A percentile compares a stretch with the other conserved stretches of the same genome.
Evolutionary conservation across 2,329 filamentous ascomycete genomes (phyloP).

Genomic region (Rhytidhysteron rufulum): DNA sequence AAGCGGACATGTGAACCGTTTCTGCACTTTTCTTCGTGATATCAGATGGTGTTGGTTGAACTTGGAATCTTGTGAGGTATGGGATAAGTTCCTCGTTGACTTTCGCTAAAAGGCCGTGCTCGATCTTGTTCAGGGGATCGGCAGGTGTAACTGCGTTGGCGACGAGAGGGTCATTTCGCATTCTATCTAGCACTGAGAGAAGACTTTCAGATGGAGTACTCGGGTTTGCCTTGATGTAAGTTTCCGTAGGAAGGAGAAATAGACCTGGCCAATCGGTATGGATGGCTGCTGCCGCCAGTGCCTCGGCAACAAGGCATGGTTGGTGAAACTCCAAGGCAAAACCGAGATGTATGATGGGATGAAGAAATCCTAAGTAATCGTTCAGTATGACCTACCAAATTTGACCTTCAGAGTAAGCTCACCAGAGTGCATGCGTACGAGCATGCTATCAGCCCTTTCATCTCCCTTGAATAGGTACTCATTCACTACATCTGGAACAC

Average conservation of each 20-base stretch:
- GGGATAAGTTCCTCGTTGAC: constrained; percentile 60
- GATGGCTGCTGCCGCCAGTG: constrained; percentile 68
- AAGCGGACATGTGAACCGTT: constrained; percentile 63
- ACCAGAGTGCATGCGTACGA: constrained; percentile 11
- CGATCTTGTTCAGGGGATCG: constrained; percentile 56
- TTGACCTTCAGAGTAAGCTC: not conserved
- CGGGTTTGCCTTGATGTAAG: constrained; percentile 38
- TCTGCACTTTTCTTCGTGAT: constrained; percentile 54
- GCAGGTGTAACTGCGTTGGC: constrained; percentile 44
- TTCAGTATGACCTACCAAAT: not conserved
- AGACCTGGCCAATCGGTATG: constrained; percentile 54
- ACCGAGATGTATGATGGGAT: constrained; percentile 79
- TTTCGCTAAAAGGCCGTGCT: constrained; percentile 61
- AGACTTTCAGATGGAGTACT: constrained; percentile 35
- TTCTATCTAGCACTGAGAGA: constrained; percentile 56
- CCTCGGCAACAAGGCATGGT: constrained; percentile 72
- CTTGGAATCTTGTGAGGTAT: constrained; percentile 51
- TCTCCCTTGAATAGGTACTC: constrained; percentile 15
- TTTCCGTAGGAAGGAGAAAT: constrained; percentile 51
- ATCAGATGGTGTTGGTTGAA: constrained; percentile 47
- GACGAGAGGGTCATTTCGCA: constrained; percentile 54
- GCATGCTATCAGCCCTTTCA: constrained; percentile 14
- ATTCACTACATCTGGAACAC: constrained; percentile 12
- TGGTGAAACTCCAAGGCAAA: constrained; percentile 78
- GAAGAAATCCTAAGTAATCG: constrained; percentile 58